phyloP scores from a whole-genome alignment of 108 stramenopile species.

The Pseudonitzschia delicatissima region DNA sequence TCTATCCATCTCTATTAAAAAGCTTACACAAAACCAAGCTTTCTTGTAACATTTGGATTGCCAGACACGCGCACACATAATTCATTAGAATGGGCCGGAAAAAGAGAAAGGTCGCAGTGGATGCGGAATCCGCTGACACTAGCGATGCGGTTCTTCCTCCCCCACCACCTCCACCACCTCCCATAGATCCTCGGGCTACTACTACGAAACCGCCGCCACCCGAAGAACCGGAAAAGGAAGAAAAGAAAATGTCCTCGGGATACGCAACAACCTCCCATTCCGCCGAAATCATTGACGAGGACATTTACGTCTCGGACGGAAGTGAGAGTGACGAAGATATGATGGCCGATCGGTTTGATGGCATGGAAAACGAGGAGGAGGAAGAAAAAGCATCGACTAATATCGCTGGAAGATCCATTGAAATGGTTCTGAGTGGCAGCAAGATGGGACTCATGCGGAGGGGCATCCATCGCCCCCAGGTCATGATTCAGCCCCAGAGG shows the following conservation, averaged over 20 bases:
- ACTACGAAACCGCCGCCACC: background rate
- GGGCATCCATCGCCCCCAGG: conserved; percentile 43
- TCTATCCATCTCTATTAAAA: too few relatives aligned
- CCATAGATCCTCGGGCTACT: background rate
- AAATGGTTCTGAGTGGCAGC: conserved; percentile 66
- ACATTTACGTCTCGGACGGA: conserved; percentile 76
- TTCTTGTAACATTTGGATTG: too few relatives aligned
- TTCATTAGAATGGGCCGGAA: conserved; percentile 51
- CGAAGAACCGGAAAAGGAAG: background rate
- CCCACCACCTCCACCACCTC: background rate
- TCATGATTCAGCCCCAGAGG: conserved; percentile 62
- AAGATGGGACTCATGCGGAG: conserved; percentile 84
- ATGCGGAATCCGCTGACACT: background rate
- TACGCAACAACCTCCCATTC: conserved; percentile 75
- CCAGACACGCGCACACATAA: too few relatives aligned
- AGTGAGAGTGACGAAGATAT: conserved; percentile 37
- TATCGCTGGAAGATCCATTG: conserved; percentile 21
- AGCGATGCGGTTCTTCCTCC: background rate
- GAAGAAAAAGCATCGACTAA: background rate
- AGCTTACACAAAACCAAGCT: too few relatives aligned
- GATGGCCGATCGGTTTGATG: conserved; percentile 3
- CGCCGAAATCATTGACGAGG: conserved; percentile 72
- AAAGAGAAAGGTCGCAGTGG: conserved; percentile 34
- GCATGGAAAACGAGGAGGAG: background rate
- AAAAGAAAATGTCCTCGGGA: conserved; percentile 17